Conservation (phyloP, 345 rosid genomes). For the Citropsis articulata region DNA sequence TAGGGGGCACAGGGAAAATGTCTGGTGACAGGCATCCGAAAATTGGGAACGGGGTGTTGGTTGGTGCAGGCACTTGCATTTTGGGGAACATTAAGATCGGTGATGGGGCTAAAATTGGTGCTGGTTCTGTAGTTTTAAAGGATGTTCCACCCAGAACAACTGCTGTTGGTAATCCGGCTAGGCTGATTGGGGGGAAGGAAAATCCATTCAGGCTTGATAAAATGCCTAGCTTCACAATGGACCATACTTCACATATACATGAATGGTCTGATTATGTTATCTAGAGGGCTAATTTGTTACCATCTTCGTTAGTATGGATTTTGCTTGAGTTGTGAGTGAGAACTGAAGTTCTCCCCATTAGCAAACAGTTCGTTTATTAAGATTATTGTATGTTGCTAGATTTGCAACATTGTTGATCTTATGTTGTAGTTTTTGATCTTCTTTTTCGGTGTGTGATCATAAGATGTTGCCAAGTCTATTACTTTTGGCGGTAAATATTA, state of each 20-base stretch:
- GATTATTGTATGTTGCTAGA: neutral
- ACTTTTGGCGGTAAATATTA: neutral
- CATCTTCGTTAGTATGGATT: too few species aligned
- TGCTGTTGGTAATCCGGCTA: conserved; percentile 92
- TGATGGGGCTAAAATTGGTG: conserved; percentile 96
- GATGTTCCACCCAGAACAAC: conserved; percentile 81
- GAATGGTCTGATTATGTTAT: conserved; percentile 96
- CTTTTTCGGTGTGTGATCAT: neutral
- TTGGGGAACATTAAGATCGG: conserved; percentile 83
- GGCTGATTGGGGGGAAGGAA: conserved; percentile 83
- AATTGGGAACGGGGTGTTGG: conserved; percentile 92
- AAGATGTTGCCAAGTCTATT: neutral
- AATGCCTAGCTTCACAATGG: conserved; percentile 90
- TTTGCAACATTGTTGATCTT: neutral
- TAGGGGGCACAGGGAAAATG: conserved; percentile 89
- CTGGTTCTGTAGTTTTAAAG: conserved; percentile 82
- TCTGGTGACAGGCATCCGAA: conserved; percentile 89
- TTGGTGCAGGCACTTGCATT: conserved; percentile 92
- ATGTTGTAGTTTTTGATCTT: neutral
- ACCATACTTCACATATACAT: conserved; percentile 73
- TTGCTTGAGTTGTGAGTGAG: neutral
- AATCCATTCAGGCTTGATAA: conserved; percentile 72
- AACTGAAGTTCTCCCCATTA: neutral
- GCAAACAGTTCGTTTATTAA: neutral
- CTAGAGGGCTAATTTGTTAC: conserved; percentile 21